Evolutionary conservation across 306 rosid genomes (phyloP).

Genomic region (Malus orientalis): DNA sequence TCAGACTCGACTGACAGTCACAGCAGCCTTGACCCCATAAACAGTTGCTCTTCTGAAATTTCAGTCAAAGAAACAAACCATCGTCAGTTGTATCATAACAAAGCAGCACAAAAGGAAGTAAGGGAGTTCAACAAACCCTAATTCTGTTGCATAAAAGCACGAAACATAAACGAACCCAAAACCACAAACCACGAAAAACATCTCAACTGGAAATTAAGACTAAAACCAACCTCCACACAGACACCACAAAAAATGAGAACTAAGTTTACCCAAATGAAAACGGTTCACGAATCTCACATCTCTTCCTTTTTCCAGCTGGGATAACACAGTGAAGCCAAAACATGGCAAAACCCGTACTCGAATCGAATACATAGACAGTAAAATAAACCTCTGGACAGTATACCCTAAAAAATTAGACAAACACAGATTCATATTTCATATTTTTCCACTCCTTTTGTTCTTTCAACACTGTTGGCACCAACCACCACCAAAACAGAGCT

Average conservation of each 20-base stretch:
- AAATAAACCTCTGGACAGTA: not conserved
- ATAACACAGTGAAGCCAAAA: not conserved
- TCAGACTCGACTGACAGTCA: conserved; percentile 8
- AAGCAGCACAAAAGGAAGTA: not conserved
- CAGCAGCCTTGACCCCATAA: conserved; percentile 6
- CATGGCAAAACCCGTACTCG: not conserved
- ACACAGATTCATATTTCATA: not conserved
- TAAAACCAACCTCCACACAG: not conserved
- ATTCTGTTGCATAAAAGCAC: not conserved
- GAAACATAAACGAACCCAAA: not conserved
- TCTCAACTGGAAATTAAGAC: not conserved
- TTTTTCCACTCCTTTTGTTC: not conserved
- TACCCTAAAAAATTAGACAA: not conserved
- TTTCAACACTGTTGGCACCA: not conserved
- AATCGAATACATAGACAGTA: conserved; percentile 9
- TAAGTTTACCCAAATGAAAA: not conserved
- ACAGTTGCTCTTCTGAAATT: conserved; percentile 7
- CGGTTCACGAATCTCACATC: conserved; percentile 1
- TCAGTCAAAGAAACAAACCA: not conserved
- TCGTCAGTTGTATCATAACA: not conserved
- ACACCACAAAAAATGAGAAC: conserved; percentile 1
- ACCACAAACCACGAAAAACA: not conserved
- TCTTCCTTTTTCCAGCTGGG: conserved; percentile 10
- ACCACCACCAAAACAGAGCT: conserved; percentile 1
- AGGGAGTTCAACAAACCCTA: not conserved